Evolutionary conservation across 495 filamentous ascomycete species (phyloP).

Genomic region (Platismatia glauca): DNA sequence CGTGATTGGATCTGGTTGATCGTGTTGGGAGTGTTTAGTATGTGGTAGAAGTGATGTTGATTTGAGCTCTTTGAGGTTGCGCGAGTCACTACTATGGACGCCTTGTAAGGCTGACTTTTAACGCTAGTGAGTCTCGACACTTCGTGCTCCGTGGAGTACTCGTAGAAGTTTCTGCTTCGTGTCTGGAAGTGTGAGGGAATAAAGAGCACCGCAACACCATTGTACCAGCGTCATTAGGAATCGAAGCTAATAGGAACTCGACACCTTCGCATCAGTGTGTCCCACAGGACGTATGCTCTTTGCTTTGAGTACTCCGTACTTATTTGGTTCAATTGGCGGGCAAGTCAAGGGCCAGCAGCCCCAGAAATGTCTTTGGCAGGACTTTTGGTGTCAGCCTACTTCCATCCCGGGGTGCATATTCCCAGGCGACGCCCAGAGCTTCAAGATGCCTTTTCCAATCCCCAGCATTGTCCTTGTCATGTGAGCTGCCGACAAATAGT

Average conservation of each 20-base stretch:
- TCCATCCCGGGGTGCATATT: constrained; percentile 16
- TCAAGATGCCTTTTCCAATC: constrained; percentile 15
- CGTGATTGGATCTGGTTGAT: neutral
- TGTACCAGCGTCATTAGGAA: too few species aligned
- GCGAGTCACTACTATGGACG: neutral
- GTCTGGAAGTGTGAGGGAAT: too few species aligned
- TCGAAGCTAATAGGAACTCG: too few species aligned
- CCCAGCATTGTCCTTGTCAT: neutral
- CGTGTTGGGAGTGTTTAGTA: neutral
- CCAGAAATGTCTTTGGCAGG: neutral
- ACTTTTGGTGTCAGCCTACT: constrained; percentile 7
- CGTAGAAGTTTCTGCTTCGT: too few species aligned
- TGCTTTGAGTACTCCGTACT: too few species aligned
- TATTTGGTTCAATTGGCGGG: neutral
- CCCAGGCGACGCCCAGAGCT: neutral
- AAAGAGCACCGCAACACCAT: too few species aligned
- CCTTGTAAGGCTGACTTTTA: neutral
- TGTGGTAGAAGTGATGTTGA: neutral
- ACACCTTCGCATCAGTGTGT: too few species aligned
- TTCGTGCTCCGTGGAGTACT: too few species aligned
- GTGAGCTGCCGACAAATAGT: too few species aligned
- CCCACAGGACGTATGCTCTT: too few species aligned
- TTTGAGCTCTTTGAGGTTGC: neutral
- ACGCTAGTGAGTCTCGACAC: neutral
- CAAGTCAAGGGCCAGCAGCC: neutral